These are phyloP conservation scores for Aspergillus sp. DNA, from an alignment of 2,329 filamentous ascomycete species.

Conservation along the genomic window DNA sequence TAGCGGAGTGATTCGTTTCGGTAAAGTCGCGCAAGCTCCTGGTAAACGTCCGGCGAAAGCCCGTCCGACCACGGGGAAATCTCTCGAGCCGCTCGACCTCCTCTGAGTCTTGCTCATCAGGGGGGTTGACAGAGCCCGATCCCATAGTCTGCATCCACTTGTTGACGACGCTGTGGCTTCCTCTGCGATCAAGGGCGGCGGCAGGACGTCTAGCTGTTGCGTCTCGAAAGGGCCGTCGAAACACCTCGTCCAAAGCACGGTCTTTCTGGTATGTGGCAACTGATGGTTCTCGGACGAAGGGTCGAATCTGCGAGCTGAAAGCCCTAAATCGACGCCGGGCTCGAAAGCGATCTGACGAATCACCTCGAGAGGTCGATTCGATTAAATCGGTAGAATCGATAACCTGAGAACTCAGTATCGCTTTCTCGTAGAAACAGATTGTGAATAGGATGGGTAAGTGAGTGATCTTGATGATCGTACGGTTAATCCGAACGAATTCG, in stretches of 20 bases:
- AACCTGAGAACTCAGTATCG: conserved; percentile 72
- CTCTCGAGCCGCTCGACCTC: conserved; percentile 61
- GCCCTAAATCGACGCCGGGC: conserved; percentile 61
- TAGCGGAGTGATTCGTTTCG: conserved; percentile 54
- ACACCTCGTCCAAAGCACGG: conserved; percentile 86
- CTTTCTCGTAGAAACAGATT: conserved; percentile 84
- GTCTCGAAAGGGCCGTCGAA: conserved; percentile 69
- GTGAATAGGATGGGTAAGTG: conserved; percentile 84
- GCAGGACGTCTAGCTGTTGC: conserved; percentile 62
- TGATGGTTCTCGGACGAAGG: conserved; percentile 77
- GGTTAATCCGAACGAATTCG: conserved; percentile 81
- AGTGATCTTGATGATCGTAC: conserved; percentile 86
- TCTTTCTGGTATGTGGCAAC: conserved; percentile 89
- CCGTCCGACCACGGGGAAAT: conserved; percentile 52
- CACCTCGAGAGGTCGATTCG: conserved; percentile 64
- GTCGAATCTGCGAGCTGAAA: conserved; percentile 67
- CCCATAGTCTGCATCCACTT: conserved; percentile 82
- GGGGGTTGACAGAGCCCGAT: conserved; percentile 57
- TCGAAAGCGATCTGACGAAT: conserved; percentile 58
- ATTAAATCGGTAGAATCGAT: conserved; percentile 84
- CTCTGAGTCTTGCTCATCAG: conserved; percentile 62
- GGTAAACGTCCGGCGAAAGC: conserved; percentile 44
- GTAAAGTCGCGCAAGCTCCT: conserved; percentile 50
- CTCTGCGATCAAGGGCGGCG: conserved; percentile 61
- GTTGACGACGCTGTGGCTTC: conserved; percentile 78